Conservation (phyloP, 495 filamentous ascomycete species). For the Xylaria cubensis region DNA sequence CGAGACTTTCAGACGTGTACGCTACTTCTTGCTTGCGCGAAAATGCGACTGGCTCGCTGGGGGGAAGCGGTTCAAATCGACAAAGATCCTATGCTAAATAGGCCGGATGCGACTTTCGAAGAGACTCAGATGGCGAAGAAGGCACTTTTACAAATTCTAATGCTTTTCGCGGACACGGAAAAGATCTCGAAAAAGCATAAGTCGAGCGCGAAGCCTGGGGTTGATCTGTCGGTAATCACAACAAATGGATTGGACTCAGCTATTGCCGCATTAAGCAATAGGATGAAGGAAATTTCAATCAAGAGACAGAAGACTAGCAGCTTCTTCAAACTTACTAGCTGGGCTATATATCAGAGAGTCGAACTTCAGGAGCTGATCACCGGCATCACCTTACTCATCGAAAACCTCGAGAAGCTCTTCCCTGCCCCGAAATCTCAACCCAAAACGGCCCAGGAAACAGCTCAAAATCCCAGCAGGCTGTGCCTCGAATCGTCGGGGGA, state of each 20-base stretch:
- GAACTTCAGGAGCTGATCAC: background rate
- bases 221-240: background rate
- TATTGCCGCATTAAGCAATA: background rate
- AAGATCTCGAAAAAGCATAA: constrained; percentile 11
- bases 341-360: constrained; percentile 6
- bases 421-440: background rate
- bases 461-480: background rate
- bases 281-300: constrained; percentile 5
- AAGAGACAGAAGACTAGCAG: background rate
- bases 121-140: constrained; percentile 10
- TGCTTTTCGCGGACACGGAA: constrained; percentile 4
- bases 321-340: background rate
- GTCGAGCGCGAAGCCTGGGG: background rate
- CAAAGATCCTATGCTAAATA: constrained; percentile 3
- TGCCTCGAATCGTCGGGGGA: background rate
- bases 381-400: background rate
- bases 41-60: constrained; percentile 7
- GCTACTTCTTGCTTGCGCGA: background rate
- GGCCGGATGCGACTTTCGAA: background rate
- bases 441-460: background rate
- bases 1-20: constrained; percentile 11
- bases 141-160: background rate
- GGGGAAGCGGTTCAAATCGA: background rate
- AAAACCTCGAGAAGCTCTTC: constrained; percentile 1
- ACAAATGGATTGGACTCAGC: background rate